Evolutionary conservation across 2,329 filamentous ascomycete genomes (phyloP).

Genomic region (Xenoacremonium recifei): DNA sequence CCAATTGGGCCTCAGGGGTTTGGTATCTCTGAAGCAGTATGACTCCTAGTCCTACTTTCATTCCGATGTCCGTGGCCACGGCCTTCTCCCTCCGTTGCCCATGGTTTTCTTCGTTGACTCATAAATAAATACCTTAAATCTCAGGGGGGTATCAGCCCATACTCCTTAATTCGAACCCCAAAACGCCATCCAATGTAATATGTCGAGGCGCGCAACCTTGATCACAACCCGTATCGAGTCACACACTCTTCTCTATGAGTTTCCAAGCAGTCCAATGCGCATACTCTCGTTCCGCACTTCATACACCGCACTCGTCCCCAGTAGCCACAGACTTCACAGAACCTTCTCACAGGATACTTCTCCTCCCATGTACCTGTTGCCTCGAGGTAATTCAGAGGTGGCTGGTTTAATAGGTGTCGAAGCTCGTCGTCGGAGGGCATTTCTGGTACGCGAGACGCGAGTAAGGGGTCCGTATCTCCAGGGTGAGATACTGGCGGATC

Average conservation of each 20-base stretch:
- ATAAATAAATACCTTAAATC: slow-evolving; percentile 1
- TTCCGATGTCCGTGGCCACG: no score
- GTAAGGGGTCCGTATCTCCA: slow-evolving; percentile 55
- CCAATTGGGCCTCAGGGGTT: no score
- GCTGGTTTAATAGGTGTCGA: slow-evolving; percentile 59
- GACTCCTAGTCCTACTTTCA: no score
- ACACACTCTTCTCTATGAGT: slow-evolving; percentile 71
- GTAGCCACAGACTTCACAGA: slow-evolving; percentile 80
- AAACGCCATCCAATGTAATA: slow-evolving; percentile 17
- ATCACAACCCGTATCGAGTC: slow-evolving; percentile 57
- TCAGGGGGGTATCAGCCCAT: slow-evolving; percentile 24
- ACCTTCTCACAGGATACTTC: slow-evolving; percentile 59
- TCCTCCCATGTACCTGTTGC: slow-evolving; percentile 49
- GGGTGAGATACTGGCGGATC: slow-evolving; percentile 40
- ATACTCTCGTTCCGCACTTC: slow-evolving; percentile 77
- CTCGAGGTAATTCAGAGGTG: slow-evolving; percentile 67
- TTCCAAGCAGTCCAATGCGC: slow-evolving; percentile 72
- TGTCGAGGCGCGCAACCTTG: neutral
- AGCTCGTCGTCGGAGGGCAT: slow-evolving; percentile 62
- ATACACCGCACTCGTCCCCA: slow-evolving; percentile 76
- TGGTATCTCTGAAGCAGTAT: no score
- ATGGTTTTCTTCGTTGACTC: neutral
- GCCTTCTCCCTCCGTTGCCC: no score
- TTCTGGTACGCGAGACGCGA: slow-evolving; percentile 56
- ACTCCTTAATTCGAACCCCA: slow-evolving; percentile 16